Evolutionary conservation across 1,284 basidiomycete genomes (phyloP), one percentile per base, ranked within the genome.

Genomic region (Malassezia psittaci): DNA sequence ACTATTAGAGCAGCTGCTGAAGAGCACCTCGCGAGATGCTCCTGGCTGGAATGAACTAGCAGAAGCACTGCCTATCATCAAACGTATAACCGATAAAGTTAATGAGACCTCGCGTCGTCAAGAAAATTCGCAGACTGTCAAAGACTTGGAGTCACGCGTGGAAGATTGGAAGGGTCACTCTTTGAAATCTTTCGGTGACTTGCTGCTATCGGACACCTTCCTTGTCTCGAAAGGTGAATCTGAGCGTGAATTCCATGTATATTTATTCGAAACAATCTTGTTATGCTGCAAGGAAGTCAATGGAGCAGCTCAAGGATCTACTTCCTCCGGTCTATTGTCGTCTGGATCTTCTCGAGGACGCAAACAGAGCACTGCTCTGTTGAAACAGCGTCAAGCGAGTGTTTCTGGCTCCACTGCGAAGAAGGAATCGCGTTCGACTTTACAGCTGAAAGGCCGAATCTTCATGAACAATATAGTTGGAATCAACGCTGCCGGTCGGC

Each of bases 91-190:
- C 12, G 88, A 90, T 75, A 87, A 86, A 76, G 91, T 96, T 76
- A 96, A 98, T 74, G 94, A 98, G 77, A 89, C 88, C 34, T 83
- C 90, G 75, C 82, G 93, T 49, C 82, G 78, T 82, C 64, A 88
- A 84, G 74, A 80, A 72, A 94, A 94, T 66, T 78, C 83, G 42
- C 83, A 84, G 65, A 90, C 90, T 2, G 90, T 96, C 52, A 83
- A 86, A 75, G 88, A 88, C 70, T 82, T 99, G n/a, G 82, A 86
- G 61, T 79, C 79, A 36, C 85, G 94, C 35, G 90, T 99, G 48
- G 90, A 94, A 63, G 93, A 99, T 76, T 99, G 94, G 94, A 98
- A 98, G 76, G 93, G 93, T 6, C 94, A 98, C 77, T 88, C 93
- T 71, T 81, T 96, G 41, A 83, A 84, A 65, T 87, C 88, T 65